A percentile compares a stretch with the other conserved stretches of the same genome.
phyloP scores from a whole-genome alignment of 495 filamentous ascomycete species.

The Staphylotrichum longicolle region DNA sequence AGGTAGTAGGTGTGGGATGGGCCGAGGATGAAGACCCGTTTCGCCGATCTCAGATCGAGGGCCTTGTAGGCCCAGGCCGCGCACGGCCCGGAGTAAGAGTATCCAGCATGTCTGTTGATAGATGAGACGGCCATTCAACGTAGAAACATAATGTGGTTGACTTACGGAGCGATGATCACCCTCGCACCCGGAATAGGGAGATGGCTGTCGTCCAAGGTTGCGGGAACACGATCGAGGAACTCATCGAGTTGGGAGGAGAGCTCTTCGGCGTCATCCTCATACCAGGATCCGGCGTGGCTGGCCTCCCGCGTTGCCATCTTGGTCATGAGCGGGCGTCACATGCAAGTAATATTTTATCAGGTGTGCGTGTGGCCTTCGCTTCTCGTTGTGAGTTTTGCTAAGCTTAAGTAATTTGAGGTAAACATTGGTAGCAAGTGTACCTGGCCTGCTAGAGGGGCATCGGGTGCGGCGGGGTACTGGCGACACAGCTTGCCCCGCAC shows the following conservation, averaged over 20 bases:
- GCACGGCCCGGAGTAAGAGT: slow-evolving; percentile 89
- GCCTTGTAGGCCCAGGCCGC: slow-evolving; percentile 94
- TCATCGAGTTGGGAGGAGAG: slow-evolving; percentile 72
- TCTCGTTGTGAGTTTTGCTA: too few species aligned
- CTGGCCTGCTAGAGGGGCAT: not conserved
- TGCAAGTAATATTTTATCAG: too few species aligned
- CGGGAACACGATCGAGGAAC: slow-evolving; percentile 74
- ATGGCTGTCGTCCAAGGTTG: slow-evolving; percentile 53
- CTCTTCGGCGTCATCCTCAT: slow-evolving; percentile 56
- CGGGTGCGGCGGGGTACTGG: not conserved
- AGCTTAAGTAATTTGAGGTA: too few species aligned
- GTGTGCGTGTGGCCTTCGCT: too few species aligned
- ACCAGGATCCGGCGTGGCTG: slow-evolving; percentile 69
- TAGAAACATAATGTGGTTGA: slow-evolving; percentile 24
- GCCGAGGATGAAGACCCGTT: slow-evolving; percentile 90
- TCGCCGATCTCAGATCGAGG: slow-evolving; percentile 75
- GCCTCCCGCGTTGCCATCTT: slow-evolving; percentile 56
- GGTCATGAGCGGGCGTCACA: not conserved
- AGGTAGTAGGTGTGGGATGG: slow-evolving; percentile 90
- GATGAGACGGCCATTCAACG: slow-evolving; percentile 9
- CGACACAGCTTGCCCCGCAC: slow-evolving; percentile 4
- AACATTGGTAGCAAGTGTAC: not conserved
- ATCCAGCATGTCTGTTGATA: slow-evolving; percentile 79
- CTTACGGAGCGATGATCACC: slow-evolving; percentile 95
- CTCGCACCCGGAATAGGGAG: slow-evolving; percentile 76